Percentiles rank a stretch among this genome's conserved stretches.
These are phyloP conservation scores for Penicillium salamii DNA, from an alignment of 495 filamentous ascomycete genomes.

Conservation along the genomic window DNA sequence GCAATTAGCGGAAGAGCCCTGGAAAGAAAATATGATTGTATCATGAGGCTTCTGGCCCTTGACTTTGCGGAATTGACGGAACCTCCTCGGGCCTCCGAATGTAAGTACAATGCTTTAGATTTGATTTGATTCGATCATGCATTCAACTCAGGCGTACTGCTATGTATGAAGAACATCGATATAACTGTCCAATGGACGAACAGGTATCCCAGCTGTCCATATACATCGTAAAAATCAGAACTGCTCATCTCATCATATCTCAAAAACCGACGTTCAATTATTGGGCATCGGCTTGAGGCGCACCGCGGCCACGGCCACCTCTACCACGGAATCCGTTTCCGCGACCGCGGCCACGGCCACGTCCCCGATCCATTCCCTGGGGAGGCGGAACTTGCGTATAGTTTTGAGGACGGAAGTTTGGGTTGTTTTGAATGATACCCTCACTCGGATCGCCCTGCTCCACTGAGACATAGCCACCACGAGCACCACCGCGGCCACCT, in stretches of 20 bases:
- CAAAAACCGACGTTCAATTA: neutral
- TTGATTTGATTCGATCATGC: too few relatives aligned
- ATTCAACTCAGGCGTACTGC: too few relatives aligned
- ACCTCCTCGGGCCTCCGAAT: too few relatives aligned
- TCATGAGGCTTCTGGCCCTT: too few relatives aligned
- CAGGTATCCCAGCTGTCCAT: conserved; percentile 1
- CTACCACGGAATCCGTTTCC: conserved; percentile 30
- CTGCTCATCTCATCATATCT: conserved; percentile 1
- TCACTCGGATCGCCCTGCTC: conserved; percentile 49
- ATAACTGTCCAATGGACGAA: neutral
- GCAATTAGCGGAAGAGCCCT: too few relatives aligned
- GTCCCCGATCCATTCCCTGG: conserved; percentile 57
- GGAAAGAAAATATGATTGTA: too few relatives aligned
- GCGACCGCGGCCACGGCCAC: conserved; percentile 53
- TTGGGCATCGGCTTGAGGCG: conserved; percentile 7
- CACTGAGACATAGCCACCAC: conserved; percentile 51
- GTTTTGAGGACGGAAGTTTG: conserved; percentile 53
- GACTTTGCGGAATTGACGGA: too few relatives aligned
- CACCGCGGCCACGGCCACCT: conserved; percentile 27
- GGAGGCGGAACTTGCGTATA: conserved; percentile 83
- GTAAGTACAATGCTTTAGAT: too few relatives aligned
- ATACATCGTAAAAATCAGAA: conserved; percentile 3
- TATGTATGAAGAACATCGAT: neutral
- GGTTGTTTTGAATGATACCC: conserved; percentile 50
- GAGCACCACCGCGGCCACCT: conserved; percentile 21